phyloP scores from a whole-genome alignment of 108 stramenopile species.

The Aurantiochytrium sp. region DNA sequence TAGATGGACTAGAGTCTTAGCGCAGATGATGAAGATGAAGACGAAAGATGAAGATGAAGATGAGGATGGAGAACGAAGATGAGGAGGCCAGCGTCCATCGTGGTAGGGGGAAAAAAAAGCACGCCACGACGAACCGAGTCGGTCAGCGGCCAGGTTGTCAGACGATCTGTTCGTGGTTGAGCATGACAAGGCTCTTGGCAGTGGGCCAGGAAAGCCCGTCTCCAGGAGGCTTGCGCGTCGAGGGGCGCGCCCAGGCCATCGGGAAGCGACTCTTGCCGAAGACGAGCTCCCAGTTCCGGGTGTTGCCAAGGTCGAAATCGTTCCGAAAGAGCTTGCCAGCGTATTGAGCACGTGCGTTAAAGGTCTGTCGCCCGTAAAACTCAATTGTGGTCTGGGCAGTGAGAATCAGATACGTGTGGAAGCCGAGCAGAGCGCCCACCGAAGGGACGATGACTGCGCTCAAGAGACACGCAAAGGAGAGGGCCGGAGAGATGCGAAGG shows the following conservation, averaged over 20 bases:
- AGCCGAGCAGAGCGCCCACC: neutral
- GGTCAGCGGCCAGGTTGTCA: neutral
- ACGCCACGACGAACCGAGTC: no score
- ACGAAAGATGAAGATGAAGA: no score
- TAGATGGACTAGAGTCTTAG: no score
- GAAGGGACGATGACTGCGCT: neutral
- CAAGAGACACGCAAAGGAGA: neutral
- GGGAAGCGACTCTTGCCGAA: neutral
- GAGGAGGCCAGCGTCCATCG: no score
- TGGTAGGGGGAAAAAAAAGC: no score
- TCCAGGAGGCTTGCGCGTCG: neutral
- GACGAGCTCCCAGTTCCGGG: neutral
- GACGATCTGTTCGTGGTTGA: neutral
- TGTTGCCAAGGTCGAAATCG: neutral
- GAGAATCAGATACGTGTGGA: neutral
- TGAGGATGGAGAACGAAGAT: no score
- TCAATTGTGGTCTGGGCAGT: neutral
- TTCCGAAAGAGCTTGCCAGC: neutral
- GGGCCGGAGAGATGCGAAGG: neutral
- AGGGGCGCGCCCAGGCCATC: neutral
- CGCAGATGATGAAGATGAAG: no score
- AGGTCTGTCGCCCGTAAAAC: neutral
- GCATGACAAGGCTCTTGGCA: neutral
- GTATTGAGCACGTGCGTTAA: neutral
- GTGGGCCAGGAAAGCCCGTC: neutral